Base-by-base conservation (phyloP, 345 rosid species). In the Populus pruinosa region DNA sequence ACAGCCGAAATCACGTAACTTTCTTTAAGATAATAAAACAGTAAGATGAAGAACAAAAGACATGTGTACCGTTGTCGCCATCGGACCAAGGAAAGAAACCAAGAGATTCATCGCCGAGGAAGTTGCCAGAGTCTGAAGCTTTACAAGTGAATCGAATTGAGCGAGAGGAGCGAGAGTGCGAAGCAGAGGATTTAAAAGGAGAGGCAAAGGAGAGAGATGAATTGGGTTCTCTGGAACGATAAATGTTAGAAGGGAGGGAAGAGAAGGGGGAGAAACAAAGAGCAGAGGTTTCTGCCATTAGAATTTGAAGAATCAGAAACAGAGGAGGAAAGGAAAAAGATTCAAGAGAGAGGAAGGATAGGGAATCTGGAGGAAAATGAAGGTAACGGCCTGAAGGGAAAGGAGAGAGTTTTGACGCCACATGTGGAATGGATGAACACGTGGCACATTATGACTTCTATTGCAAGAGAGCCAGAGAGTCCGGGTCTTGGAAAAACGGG, bases 1-100 rank as follows among this genome's bases (percentile, higher is more conserved):
- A 5, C 20, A 2, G 63, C 10, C 55, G 11, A 73, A 73, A 38
- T 41, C 17, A 39, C 39, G 16, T 69, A 55, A 56, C 33, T 6
- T 39, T 35, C 29, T 23, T 12, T 20, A 67, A 7, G 18, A 43
- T 12, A 36, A 38, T n/a, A 53, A 55, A 76, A 44, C 67, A 47
- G 53, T 63, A 79, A 39, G 33, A 49, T 66, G 43, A 31, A 49
- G 55, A 71, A 76, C 59, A 29, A 75, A 38, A 11, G 56, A 27
- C 13, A 41, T 41, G 47, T 33, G 47, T 74, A 92, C 93, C 94
- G 81, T 79, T 80, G 3, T 91, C 82, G 18, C 85, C 82, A 72
- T 83, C 82, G 67, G 89, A 84, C 98, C 93, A 92, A 0, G 97
- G 97, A 82, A 89, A 90, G 87, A 83, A 87, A 59, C 88, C 86